These are phyloP conservation scores for Zostera marina DNA, from an alignment of 116 monocot genomes.

Conservation along the genomic window DNA sequence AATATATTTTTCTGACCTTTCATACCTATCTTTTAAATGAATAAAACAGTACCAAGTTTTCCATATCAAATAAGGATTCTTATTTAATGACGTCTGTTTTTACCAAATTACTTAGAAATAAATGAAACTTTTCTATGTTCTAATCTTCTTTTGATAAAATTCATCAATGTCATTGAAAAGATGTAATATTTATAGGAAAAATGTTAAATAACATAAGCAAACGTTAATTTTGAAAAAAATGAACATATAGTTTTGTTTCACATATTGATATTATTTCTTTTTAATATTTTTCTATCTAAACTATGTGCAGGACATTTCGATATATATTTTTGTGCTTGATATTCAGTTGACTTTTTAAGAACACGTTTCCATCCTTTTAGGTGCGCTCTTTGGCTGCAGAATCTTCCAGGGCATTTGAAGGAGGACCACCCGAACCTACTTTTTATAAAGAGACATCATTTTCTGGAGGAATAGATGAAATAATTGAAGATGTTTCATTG, in stretches of 20 bases:
- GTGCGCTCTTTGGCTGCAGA: conserved; percentile 93
- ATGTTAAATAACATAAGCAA: no score
- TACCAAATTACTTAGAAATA: no score
- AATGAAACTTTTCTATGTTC: no score
- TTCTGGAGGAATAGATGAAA: conserved; percentile 6
- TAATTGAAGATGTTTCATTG: conserved; percentile 20
- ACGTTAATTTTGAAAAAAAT: no score
- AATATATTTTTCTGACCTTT: no score
- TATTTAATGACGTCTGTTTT: no score
- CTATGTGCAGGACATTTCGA: background rate
- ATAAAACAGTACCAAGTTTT: no score
- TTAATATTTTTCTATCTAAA: background rate
- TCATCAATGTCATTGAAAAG: no score
- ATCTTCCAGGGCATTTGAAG: conserved; percentile 84
- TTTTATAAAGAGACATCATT: conserved; percentile 61
- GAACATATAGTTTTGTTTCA: background rate
- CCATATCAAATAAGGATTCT: no score
- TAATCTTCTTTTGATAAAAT: no score
- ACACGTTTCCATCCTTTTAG: conserved; percentile 17
- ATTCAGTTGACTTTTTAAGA: background rate
- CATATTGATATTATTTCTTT: background rate
- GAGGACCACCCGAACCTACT: conserved; percentile 64
- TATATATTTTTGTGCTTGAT: background rate
- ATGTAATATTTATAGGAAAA: no score
- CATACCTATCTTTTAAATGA: no score